Conservation (phyloP, 306 rosid species). For the Luffa aegyptiaca region DNA sequence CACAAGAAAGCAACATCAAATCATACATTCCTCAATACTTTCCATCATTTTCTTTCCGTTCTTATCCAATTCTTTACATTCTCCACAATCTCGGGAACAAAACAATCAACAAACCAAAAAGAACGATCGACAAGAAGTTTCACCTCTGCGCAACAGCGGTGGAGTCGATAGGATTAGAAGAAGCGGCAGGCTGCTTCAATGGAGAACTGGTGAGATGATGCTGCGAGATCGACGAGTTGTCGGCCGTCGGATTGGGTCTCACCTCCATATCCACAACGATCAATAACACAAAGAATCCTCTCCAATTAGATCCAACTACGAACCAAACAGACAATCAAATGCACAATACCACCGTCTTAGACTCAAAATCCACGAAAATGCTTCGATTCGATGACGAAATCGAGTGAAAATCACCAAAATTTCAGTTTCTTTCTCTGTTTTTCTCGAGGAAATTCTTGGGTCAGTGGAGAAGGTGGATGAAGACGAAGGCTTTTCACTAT, state of each 20-base stretch:
- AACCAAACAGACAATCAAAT: neutral
- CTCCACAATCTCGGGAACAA: slow-evolving; percentile 10
- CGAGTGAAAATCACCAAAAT: neutral
- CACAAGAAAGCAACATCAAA: slow-evolving; percentile 4
- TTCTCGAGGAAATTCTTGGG: neutral
- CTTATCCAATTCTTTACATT: neutral
- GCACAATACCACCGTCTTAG: neutral
- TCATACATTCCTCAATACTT: neutral
- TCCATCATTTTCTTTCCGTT: neutral
- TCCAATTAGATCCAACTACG: neutral
- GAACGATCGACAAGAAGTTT: neutral
- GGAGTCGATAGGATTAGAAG: slow-evolving; percentile 53
- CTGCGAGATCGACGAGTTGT: slow-evolving; percentile 42
- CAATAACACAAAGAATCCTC: slow-evolving; percentile 13
- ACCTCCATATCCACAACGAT: slow-evolving; percentile 55
- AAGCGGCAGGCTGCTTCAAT: slow-evolving; percentile 33
- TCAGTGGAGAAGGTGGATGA: neutral
- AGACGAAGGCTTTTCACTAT: neutral
- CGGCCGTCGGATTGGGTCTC: slow-evolving; percentile 46
- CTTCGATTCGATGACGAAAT: neutral
- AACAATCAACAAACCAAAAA: slow-evolving; percentile 7
- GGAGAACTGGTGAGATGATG: slow-evolving; percentile 25
- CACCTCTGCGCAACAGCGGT: slow-evolving; percentile 75
- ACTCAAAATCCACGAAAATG: neutral
- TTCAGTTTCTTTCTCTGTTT: neutral